Base-by-base conservation (phyloP, 2,329 filamentous ascomycete species). In the Botrytis pseudocinerea region DNA sequence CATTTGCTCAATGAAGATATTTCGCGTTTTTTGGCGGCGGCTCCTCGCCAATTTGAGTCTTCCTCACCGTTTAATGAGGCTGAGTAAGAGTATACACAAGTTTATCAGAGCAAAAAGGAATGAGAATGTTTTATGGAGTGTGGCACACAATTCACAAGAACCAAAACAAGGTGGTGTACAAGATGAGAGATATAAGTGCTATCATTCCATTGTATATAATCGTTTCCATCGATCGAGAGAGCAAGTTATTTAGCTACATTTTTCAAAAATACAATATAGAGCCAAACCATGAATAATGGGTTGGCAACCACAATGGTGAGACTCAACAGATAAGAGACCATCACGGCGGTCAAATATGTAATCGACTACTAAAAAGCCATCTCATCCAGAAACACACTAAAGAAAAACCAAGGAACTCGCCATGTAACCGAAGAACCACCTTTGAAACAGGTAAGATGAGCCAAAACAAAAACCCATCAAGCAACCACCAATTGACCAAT, bases 181-280 rank as follows among this genome's bases (percentile, higher is more conserved):
- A 22, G 4, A 25, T 2, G 25, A 18, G 35, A 10, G 3, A 35
- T 3, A 18, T n/a, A 46, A 18, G 20, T 25, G 7, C 2, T 35
- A 12, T 51, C 22, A n/a, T 51, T 51, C 7, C 14, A 51, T 54
- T n/a, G 7, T 38, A 25, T 12, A 4, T n/a, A 51, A 38, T 38
- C 16, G 14, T 22, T 14, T 38, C 5, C 14, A 32, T 40, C 28
- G 18, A 51, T 63, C 28, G 25, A 32, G 25, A 40, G 32, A 32
- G 48, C 35, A 51, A 44, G 32, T 46, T 65, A 66, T 51, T 28
- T 64, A 66, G 63, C 38, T 66, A 66, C 46, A 68, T 42, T 18
- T 1, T 28, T 14, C 4, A 68, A 18, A 57, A 40, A 4, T 10
- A 42, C 25, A n/a, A 54, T 40, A 42, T 68, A 7, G 16, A 38